Conservation (phyloP, 139 green algal genomes). For the Chlorokybus atmophyticus region DNA sequence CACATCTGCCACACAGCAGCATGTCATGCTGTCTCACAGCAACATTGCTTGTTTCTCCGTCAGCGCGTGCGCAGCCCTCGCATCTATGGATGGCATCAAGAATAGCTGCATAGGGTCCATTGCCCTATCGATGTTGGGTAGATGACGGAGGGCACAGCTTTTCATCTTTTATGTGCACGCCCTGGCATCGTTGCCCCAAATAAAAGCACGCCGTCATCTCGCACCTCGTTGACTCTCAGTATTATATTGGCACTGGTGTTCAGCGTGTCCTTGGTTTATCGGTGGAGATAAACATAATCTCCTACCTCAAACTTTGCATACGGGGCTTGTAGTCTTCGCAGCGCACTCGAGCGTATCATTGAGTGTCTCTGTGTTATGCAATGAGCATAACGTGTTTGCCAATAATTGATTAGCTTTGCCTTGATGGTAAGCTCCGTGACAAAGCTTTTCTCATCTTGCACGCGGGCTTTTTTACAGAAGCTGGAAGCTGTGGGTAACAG, state of each 20-base stretch:
- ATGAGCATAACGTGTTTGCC: background rate
- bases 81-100: background rate
- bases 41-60: background rate
- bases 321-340: background rate
- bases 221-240: too few species aligned
- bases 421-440: background rate
- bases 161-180: too few species aligned
- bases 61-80: background rate
- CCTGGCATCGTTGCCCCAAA: too few species aligned
- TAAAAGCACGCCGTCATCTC: background rate
- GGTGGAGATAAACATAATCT: conserved; percentile 5
- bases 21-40: background rate
- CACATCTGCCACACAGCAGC: background rate
- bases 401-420: conserved; percentile 4
- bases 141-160: too few species aligned
- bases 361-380: background rate
- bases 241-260: too few species aligned
- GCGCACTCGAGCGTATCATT: background rate
- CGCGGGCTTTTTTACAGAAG: background rate
- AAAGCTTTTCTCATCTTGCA: background rate
- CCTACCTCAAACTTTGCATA: background rate
- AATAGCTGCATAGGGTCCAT: background rate
- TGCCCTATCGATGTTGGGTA: background rate
- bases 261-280: background rate
- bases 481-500: background rate